These are phyloP conservation scores for Penicillium subrubescens DNA, from an alignment of 495 filamentous ascomycete genomes.

Conservation along the genomic window DNA sequence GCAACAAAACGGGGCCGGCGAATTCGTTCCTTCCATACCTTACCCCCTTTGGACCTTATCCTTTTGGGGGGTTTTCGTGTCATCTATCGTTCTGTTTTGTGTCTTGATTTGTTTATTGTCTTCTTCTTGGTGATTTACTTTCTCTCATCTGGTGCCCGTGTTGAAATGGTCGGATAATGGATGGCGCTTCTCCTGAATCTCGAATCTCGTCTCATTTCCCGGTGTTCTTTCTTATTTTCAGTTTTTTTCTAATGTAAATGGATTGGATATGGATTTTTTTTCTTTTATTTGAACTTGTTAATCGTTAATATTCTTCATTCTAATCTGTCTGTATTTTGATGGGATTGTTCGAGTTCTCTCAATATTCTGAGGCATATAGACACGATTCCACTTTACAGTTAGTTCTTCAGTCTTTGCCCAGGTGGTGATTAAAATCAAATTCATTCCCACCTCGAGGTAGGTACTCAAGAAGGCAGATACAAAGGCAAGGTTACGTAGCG, in stretches of 20 bases:
- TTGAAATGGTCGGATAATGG: conserved; percentile 21
- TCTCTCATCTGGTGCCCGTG: background rate
- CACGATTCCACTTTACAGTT: too few relatives aligned
- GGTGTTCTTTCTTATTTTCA: conserved; percentile 9
- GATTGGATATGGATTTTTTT: conserved; percentile 11
- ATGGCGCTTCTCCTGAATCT: conserved; percentile 20
- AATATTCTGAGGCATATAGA: too few relatives aligned
- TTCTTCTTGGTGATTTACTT: conserved; percentile 1
- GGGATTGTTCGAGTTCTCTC: too few relatives aligned
- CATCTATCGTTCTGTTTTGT: background rate
- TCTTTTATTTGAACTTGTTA: background rate
- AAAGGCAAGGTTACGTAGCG: too few relatives aligned
- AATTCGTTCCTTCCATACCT: background rate
- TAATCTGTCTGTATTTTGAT: conserved; percentile 3
- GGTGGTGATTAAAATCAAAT: too few relatives aligned
- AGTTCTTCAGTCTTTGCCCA: too few relatives aligned
- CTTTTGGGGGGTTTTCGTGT: too few relatives aligned
- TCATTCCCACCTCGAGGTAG: too few relatives aligned
- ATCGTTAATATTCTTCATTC: background rate
- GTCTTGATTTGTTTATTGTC: conserved; percentile 12
- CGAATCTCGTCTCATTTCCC: conserved; percentile 23
- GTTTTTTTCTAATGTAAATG: background rate
- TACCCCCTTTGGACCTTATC: background rate
- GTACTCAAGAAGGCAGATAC: too few relatives aligned
- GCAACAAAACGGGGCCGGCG: conserved; percentile 3